Base-by-base conservation (phyloP, 441 rosid genomes). In the Erysimum pusillum region DNA sequence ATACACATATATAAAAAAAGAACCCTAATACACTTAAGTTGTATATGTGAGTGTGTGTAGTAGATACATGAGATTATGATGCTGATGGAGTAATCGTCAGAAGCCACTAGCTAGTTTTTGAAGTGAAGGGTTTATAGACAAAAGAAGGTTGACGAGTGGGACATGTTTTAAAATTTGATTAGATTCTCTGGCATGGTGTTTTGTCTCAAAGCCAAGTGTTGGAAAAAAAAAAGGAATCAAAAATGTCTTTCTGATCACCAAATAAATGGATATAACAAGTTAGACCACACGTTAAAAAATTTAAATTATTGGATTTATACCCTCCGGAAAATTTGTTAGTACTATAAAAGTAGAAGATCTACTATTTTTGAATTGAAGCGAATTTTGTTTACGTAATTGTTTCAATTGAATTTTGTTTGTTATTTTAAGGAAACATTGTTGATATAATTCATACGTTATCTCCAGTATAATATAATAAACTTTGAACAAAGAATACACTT, bases 71-170 rank as follows among this genome's bases (percentile, higher is more conserved):
- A 52, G 74, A 42, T 67, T 9, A 67, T 52, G 78, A 78, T 41
- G 22, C 13, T 79, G 71, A 74, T 74, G 78, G 78, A 61, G 67
- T 68, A 45, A 57, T 72, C 69, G 81, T 78, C 77, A 72, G 63
- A 78, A 60, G 73, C 74, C 81, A 79, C 79, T 79, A 54, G 74
- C 79, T 79, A 54, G 74, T 53, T 54, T 25, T 68, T 56, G 71
- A 68, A 67, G 75, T 67, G 62, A 67, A 54, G 59, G 52, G 77
- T 66, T 60, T 58, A 52, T 59, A 66, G 81, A 78, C 77, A 71
- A 54, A 76, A 67, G 73, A 60, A 78, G 69, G 69, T 78, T 73
- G 81, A 78, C 81, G 52, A 60, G 77, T 78, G 77, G 81, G 80
- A 36, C 73, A 58, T 49, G 51, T 34, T 48, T 65, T 41, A 65